These are phyloP conservation scores for Boechera stricta DNA, from an alignment of 345 rosid species.

Conservation along the genomic window DNA sequence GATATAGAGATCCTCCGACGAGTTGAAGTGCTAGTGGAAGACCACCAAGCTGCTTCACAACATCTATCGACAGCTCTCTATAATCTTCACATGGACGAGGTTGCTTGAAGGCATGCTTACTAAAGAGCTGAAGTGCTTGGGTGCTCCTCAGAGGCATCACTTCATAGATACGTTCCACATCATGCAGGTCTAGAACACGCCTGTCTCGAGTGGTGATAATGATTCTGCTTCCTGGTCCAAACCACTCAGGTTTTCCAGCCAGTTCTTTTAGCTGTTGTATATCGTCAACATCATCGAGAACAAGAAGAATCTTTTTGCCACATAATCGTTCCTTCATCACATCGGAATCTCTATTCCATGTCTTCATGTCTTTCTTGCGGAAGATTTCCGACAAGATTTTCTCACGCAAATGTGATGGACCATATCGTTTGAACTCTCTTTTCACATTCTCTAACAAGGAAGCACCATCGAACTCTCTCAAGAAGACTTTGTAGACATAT, in stretches of 20 bases:
- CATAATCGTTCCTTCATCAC: constrained; percentile 36
- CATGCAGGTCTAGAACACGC: constrained; percentile 39
- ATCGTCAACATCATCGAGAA: constrained; percentile 45
- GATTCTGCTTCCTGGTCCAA: constrained; percentile 49
- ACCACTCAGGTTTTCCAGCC: constrained; percentile 37
- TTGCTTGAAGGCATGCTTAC: constrained; percentile 42
- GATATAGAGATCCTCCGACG: constrained; percentile 45
- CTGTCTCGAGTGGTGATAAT: constrained; percentile 43
- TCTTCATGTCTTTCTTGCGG: constrained; percentile 10
- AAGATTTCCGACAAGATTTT: constrained; percentile 35
- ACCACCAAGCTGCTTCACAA: constrained; percentile 45
- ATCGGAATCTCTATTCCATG: constrained; percentile 20
- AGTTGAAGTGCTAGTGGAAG: constrained; percentile 52
- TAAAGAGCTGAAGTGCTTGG: constrained; percentile 48
- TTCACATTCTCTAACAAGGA: constrained; percentile 53
- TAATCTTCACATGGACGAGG: constrained; percentile 34
- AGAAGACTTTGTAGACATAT: constrained; percentile 42
- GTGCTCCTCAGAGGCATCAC: constrained; percentile 39
- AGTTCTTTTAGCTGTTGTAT: constrained; percentile 36
- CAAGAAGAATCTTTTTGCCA: constrained; percentile 39
- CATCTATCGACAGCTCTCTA: constrained; percentile 31
- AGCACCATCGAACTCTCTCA: constrained; percentile 45
- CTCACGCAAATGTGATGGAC: constrained; percentile 23
- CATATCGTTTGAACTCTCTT: constrained; percentile 33
- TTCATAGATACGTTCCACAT: constrained; percentile 36